Evolutionary conservation across 1,139 yeast genomes (phyloP), one percentile per base, ranked within the genome.

Genomic region (Sugiyamaella pinicola): DNA sequence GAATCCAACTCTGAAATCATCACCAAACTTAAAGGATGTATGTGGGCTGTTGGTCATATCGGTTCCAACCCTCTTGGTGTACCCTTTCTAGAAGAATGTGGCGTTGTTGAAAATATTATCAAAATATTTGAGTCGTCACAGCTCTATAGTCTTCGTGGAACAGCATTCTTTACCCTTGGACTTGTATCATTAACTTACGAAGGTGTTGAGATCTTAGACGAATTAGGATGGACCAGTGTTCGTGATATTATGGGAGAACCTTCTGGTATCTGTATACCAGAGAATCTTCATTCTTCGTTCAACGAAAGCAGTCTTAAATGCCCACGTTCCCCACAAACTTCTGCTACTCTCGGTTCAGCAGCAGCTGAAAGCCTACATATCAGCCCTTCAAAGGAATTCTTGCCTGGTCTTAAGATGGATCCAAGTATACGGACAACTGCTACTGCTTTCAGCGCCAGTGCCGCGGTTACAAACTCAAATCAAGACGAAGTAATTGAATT

Each of bases 1-100:
- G 56, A 56, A 4, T 51, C 57, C 6, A 69, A 69, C 50, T 45
- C 47, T 52, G 68, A 55, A 62, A 68, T 54, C 33, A 58, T 76
- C 12, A 52, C 71, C n/a, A 77, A 76, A 51, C 68, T 90, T 24
- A 88, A 87, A 64, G 89, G 91, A 13, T 81, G 86, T 47, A 65
- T 91, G 46, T 93, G 98, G 97, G 85, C 95, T 2, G 76, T 88
- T 41, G 97, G 97, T 0, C 84, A 84, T 61, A 83, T 90, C 38
- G 90, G 91, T 1, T 80, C 90, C 8, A 66, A 69, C n/a, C 57
- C 65, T 0, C 73, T 76, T 52, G 96, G 96, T 0, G 81, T 85
- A 28, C 80, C 81, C 42, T 74, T 88, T 38, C 68, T 89, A 45
- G 89, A 85, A 62, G 78, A 85, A 17, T 73, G 81, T 54, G 79